Evolutionary conservation across 2,329 filamentous ascomycete genomes (phyloP).

Genomic region (Fusarium gaditjirri): DNA sequence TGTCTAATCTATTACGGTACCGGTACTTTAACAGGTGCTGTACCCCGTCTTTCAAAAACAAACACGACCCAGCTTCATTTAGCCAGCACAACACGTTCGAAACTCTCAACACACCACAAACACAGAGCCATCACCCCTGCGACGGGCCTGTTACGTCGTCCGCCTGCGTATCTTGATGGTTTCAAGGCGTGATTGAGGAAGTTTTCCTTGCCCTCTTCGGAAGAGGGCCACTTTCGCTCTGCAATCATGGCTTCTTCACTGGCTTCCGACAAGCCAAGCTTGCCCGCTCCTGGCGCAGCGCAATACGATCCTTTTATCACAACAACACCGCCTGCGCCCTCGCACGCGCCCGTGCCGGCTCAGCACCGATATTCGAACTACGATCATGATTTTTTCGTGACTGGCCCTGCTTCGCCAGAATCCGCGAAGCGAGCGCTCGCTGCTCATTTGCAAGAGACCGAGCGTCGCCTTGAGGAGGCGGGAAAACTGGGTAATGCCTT

Average conservation of each 20-base stretch:
- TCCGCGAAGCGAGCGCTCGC: slow-evolving; percentile 91
- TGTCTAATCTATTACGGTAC: slow-evolving; percentile 37
- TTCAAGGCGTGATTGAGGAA: slow-evolving; percentile 43
- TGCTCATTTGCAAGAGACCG: slow-evolving; percentile 91
- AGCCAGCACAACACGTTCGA: slow-evolving; percentile 36
- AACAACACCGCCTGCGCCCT: slow-evolving; percentile 48
- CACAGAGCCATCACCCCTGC: slow-evolving; percentile 31
- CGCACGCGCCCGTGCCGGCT: slow-evolving; percentile 55
- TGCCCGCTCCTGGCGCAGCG: slow-evolving; percentile 51
- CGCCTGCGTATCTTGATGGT: slow-evolving; percentile 44
- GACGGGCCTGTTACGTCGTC: slow-evolving; percentile 44
- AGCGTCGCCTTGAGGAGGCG: slow-evolving; percentile 89
- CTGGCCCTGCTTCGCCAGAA: slow-evolving; percentile 78
- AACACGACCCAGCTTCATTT: slow-evolving; percentile 26
- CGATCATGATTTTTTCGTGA: slow-evolving; percentile 80
- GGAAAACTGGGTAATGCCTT: slow-evolving; percentile 89
- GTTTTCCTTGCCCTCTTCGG: slow-evolving; percentile 25
- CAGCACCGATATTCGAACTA: slow-evolving; percentile 84
- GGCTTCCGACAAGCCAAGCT: slow-evolving; percentile 55
- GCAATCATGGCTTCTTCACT: slow-evolving; percentile 57
- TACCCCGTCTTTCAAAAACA: slow-evolving; percentile 32
- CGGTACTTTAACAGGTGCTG: slow-evolving; percentile 30
- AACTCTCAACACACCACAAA: slow-evolving; percentile 20
- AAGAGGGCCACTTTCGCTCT: slow-evolving; percentile 38
- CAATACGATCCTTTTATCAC: slow-evolving; percentile 69